Percentiles rank a stretch among this genome's conserved stretches.
These are phyloP conservation scores for Pochonia chlamydosporia DNA, from an alignment of 2,329 filamentous ascomycete species.

Conservation along the genomic window DNA sequence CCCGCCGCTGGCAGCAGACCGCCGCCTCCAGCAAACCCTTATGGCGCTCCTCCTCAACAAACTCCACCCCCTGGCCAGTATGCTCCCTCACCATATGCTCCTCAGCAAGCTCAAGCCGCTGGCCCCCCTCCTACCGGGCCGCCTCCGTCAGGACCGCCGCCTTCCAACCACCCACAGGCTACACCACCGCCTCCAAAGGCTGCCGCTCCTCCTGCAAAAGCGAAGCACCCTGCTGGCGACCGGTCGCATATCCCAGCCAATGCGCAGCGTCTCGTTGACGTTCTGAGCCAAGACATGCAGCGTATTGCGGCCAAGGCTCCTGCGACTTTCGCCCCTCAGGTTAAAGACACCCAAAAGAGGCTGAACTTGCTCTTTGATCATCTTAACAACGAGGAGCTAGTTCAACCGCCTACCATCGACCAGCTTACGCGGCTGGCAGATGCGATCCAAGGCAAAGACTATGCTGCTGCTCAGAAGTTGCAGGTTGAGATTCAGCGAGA, in stretches of 20 bases:
- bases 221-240: constrained; percentile 76
- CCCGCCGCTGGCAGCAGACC: constrained; percentile 34
- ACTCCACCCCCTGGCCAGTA: constrained; percentile 29
- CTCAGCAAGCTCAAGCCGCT: constrained; percentile 38
- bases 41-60: constrained; percentile 41
- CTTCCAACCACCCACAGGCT: constrained; percentile 22
- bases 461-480: constrained; percentile 58
- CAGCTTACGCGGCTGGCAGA: constrained; percentile 59
- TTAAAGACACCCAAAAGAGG: constrained; percentile 90
- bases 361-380: constrained; percentile 94
- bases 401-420: constrained; percentile 72
- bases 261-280: constrained; percentile 74
- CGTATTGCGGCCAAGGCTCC: constrained; percentile 83
- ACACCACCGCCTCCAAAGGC: constrained; percentile 43
- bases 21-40: constrained; percentile 36
- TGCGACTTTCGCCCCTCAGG: constrained; percentile 77
- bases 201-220: constrained; percentile 44
- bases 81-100: constrained; percentile 26
- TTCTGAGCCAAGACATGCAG: constrained; percentile 79
- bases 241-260: constrained; percentile 78
- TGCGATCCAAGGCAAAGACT: constrained; percentile 64
- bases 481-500: constrained; percentile 72
- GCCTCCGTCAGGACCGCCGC: constrained; percentile 28
- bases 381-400: constrained; percentile 88
- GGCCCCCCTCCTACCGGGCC: constrained; percentile 29